These are phyloP conservation scores for Penicillium sp. DNA, from an alignment of 2,329 filamentous ascomycete genomes.

Conservation along the genomic window DNA sequence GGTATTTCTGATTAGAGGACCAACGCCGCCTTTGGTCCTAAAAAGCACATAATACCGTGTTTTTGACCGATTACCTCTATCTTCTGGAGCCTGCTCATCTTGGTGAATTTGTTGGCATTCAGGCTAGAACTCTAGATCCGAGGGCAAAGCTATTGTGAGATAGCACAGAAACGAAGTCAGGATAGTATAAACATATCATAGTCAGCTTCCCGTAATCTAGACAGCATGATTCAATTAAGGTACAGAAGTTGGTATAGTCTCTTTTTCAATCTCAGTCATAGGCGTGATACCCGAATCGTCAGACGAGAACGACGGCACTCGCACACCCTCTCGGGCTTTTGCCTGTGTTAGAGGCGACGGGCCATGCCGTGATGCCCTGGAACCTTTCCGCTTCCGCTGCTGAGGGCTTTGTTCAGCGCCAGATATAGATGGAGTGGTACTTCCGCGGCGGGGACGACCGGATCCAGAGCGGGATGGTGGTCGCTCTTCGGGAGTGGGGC, in stretches of 20 bases:
- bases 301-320: slow-evolving; percentile 35
- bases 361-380: slow-evolving; percentile 30
- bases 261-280: slow-evolving; percentile 26
- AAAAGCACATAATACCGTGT: too few species aligned
- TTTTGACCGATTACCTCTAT: too few species aligned
- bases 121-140: too few species aligned
- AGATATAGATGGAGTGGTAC: slow-evolving; percentile 30
- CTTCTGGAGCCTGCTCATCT: too few species aligned
- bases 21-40: too few species aligned
- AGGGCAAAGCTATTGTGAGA: too few species aligned
- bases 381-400: slow-evolving; percentile 34
- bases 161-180: not conserved
- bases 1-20: too few species aligned
- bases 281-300: slow-evolving; percentile 33
- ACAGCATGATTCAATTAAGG: slow-evolving; percentile 12
- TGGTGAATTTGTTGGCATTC: too few species aligned
- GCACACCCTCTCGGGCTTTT: slow-evolving; percentile 38
- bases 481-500: slow-evolving; percentile 43
- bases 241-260: slow-evolving; percentile 20
- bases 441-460: slow-evolving; percentile 37
- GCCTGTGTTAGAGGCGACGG: slow-evolving; percentile 39
- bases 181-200: not conserved
- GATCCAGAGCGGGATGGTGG: slow-evolving; percentile 34
- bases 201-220: slow-evolving; percentile 6
- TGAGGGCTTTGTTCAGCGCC: slow-evolving; percentile 30